Evolutionary conservation across 2,329 filamentous ascomycete species (phyloP).

Genomic region (Sporothrix brasiliensis): DNA sequence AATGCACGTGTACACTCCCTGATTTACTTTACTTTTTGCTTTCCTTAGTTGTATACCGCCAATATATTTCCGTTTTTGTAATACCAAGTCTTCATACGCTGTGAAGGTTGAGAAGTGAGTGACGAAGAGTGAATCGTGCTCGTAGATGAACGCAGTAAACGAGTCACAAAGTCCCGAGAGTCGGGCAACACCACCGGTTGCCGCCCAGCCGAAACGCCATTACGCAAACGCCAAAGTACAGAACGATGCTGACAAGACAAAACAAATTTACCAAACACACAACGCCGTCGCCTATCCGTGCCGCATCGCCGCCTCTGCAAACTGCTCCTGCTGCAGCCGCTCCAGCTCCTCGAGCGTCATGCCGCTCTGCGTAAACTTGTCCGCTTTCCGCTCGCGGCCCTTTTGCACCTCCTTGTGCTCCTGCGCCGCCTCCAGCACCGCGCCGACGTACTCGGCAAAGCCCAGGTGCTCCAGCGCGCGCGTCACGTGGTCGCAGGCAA

Average conservation of each 20-base stretch:
- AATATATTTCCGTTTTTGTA: constrained; percentile 6
- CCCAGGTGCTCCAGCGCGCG: constrained; percentile 90
- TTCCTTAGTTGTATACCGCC: constrained; percentile 1
- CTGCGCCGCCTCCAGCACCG: constrained; percentile 81
- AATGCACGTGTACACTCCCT: constrained; percentile 6
- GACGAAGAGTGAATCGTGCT: too few species aligned
- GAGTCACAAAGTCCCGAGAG: not conserved
- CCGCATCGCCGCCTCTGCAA: constrained; percentile 76
- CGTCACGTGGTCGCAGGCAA: constrained; percentile 96
- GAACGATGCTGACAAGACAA: not conserved
- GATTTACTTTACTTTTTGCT: not conserved
- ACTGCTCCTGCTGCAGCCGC: constrained; percentile 86
- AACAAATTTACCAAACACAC: not conserved
- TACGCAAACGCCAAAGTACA: not conserved
- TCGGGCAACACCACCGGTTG: not conserved
- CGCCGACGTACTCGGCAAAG: constrained; percentile 87
- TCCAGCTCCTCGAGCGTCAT: constrained; percentile 89
- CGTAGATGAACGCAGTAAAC: not conserved
- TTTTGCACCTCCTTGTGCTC: constrained; percentile 93
- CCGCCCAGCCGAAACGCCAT: constrained; percentile 9
- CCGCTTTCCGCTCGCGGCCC: constrained; percentile 93
- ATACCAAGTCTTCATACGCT: not conserved
- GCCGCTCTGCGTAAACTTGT: constrained; percentile 94
- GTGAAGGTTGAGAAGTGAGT: not conserved
- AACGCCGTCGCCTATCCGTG: constrained; percentile 53